Evolutionary conservation across 2,329 filamentous ascomycete genomes (phyloP).

Genomic region (Aureobasidium namibiae): DNA sequence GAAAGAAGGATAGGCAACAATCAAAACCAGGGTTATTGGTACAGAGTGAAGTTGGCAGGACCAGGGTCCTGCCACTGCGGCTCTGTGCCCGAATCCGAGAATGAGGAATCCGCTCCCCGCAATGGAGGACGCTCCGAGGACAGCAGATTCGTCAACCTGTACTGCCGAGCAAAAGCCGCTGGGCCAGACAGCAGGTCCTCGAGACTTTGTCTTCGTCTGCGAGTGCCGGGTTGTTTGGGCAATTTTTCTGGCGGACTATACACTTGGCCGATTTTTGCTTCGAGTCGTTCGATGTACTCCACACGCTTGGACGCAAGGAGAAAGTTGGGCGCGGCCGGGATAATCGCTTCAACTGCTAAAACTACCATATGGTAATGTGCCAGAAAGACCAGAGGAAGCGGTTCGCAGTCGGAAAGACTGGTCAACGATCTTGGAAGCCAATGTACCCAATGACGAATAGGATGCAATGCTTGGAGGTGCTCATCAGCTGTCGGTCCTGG

Average conservation of each 20-base stretch:
- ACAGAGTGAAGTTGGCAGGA: neutral
- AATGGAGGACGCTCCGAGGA: neutral
- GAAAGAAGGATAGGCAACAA: neutral
- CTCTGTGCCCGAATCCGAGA: neutral
- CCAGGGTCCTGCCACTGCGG: neutral
- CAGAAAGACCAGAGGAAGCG: neutral
- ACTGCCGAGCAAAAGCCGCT: conserved; percentile 2
- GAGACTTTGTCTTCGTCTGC: neutral
- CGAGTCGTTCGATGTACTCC: conserved; percentile 3
- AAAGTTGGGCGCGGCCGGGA: neutral
- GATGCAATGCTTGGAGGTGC: conserved; percentile 5
- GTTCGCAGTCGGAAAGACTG: neutral
- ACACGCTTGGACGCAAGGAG: neutral
- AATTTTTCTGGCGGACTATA: neutral
- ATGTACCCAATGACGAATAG: conserved; percentile 5
- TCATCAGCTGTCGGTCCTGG: conserved; percentile 1
- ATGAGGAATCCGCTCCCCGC: neutral
- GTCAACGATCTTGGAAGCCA: conserved; percentile 6
- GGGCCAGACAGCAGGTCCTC: conserved; percentile 1
- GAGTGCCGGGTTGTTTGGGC: neutral
- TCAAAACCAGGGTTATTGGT: neutral
- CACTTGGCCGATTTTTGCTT: neutral
- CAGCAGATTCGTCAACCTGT: neutral
- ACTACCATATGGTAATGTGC: conserved; percentile 11
- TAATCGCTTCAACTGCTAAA: conserved; percentile 2